Base-by-base conservation (phyloP, 2,329 filamentous ascomycete genomes). In the Colletotrichum costaricense region DNA sequence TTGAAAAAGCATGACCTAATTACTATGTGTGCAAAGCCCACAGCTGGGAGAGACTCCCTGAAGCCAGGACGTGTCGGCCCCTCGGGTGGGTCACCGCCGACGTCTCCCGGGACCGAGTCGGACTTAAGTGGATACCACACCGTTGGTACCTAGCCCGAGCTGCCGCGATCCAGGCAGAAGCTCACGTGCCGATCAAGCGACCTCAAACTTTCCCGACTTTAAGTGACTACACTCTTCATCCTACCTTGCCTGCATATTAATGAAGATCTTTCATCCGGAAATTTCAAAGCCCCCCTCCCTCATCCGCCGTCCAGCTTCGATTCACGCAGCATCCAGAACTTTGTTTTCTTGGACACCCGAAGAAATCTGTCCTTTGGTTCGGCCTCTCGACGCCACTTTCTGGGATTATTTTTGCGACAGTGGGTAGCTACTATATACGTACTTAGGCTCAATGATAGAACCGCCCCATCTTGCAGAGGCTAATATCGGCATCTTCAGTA, bases 91-190 rank as follows among this genome's bases (percentile, higher is more conserved):
- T 24, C 12, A 56, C n/a, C 22, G 52, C 33, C 42, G 62, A 26
- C 42, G 55, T 14, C 38, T 52, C 35, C 46, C 65, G 59, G 59
- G 42, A 5, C 69, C 58, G 65, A 35, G 24, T 55, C 28, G 55
- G 16, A 46, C 52, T 8, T 35, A 42, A 35, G 65, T 69, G 69
- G 69, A 11, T 35, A 63, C 30, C 7, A 4, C 8, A 5, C 19
- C 16, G 30, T 60, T 54, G 58, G 42, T 24, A 28, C 24, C 42
- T 38, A 12, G 42, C 19, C 67, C 62, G 63, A 67, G 33, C 56
- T 35, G 5, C 52, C 12, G 54, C 62, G 24, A 55, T 59, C 49
- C 16, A 72, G 69, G 66, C 69, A 69, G 69, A 72, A 69, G 59
- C 66, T 63, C 65, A 72, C 69, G 66, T 69, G 66, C 66, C 24